A percentile compares a stretch with the other conserved stretches of the same genome.
Conservation (phyloP, 1,284 basidiomycete species). For the Cryptococcus sp. region DNA sequence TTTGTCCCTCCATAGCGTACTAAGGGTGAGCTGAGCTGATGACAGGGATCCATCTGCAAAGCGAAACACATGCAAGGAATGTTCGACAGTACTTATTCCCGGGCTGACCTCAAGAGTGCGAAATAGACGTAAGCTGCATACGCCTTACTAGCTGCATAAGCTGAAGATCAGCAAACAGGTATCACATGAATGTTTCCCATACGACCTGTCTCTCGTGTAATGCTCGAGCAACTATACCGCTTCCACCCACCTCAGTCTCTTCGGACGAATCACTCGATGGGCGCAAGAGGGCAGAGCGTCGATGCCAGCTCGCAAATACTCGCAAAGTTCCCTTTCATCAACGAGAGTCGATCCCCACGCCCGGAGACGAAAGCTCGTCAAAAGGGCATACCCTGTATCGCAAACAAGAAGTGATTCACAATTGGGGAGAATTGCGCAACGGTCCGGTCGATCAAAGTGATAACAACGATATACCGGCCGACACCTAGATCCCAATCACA, state of each 20-base stretch:
- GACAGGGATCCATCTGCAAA: conserved; percentile 40
- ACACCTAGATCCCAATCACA: not conserved
- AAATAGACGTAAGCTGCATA: conserved; percentile 28
- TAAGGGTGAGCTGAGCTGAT: not conserved
- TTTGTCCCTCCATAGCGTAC: conserved; percentile 12
- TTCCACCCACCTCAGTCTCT: conserved; percentile 9
- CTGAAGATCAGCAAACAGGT: conserved; percentile 17
- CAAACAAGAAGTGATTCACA: not conserved
- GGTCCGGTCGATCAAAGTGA: not conserved
- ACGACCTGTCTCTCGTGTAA: conserved; percentile 29
- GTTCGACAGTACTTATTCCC: conserved; percentile 37
- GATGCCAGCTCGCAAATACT: conserved; percentile 9
- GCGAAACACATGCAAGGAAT: conserved; percentile 28
- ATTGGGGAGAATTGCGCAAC: not conserved
- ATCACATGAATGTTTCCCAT: conserved; percentile 18
- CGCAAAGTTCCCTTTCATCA: conserved; percentile 22
- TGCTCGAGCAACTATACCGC: conserved; percentile 13
- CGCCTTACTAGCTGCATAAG: not conserved
- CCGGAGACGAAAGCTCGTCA: not conserved
- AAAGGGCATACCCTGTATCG: conserved; percentile 13
- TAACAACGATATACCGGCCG: not conserved
- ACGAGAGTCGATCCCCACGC: conserved; percentile 10
- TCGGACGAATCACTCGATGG: conserved; percentile 21
- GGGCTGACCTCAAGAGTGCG: conserved; percentile 35
- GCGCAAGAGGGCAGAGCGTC: conserved; percentile 15